These are phyloP conservation scores for Umbelopsis sp. DNA, from an alignment of 192 early-diverging fungal genomes.

Conservation along the genomic window DNA sequence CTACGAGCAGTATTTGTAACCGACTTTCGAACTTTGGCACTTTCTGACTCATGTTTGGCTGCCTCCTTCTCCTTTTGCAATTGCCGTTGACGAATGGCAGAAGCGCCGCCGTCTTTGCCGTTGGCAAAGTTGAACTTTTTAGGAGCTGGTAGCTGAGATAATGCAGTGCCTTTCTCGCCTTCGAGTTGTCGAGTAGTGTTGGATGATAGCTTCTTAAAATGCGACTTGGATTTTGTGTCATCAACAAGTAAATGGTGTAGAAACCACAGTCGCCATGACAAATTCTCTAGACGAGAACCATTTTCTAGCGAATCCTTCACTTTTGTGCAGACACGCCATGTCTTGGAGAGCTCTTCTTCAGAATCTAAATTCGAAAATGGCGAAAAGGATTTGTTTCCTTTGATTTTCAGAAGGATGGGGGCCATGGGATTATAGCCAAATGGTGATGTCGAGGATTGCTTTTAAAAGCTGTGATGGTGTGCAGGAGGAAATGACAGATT, in stretches of 20 bases:
- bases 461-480: conserved; percentile 12
- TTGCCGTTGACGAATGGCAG: not conserved
- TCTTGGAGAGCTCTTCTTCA: conserved; percentile 74
- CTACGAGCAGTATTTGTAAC: conserved; percentile 5
- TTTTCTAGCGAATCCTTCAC: conserved; percentile 84
- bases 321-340: conserved; percentile 85
- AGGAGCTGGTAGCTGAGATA: conserved; percentile 21
- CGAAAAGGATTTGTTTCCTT: conserved; percentile 75
- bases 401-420: conserved; percentile 71
- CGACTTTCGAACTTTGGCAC: conserved; percentile 3
- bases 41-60: not conserved
- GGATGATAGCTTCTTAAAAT: conserved; percentile 55
- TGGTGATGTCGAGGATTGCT: not conserved
- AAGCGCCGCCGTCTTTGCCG: conserved; percentile 1
- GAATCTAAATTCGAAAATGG: conserved; percentile 72
- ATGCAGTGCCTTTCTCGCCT: conserved; percentile 17
- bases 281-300: conserved; percentile 80
- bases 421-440: conserved; percentile 49
- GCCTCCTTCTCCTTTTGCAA: conserved; percentile 6
- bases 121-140: conserved; percentile 13
- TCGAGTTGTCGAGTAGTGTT: conserved; percentile 33
- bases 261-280: conserved; percentile 87
- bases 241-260: conserved; percentile 67
- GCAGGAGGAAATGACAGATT: conserved; percentile 21
- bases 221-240: conserved; percentile 43